phyloP scores from a whole-genome alignment of 148 eudicot species.

The Chenopodium formosanum region DNA sequence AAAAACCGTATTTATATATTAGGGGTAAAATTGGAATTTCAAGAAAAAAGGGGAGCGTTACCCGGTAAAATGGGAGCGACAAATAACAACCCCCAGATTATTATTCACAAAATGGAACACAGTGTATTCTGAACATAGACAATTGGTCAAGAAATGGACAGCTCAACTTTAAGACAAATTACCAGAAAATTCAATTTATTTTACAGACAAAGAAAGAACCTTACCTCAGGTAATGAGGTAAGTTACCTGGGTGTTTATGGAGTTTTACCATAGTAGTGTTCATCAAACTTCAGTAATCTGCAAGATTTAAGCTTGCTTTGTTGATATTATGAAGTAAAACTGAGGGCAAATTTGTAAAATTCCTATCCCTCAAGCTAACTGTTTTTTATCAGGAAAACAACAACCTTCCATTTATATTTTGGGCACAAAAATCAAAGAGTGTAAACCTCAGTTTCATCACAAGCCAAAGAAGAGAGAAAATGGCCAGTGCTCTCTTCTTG shows the following conservation, averaged over 20 bases:
- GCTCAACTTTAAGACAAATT: neutral
- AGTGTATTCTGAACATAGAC: no score
- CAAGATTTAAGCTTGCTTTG: neutral
- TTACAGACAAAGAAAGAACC: neutral
- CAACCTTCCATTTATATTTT: slow-evolving; percentile 16
- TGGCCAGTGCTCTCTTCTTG: slow-evolving; percentile 60
- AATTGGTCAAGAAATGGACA: no score
- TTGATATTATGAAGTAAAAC: neutral
- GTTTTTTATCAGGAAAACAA: slow-evolving; percentile 20
- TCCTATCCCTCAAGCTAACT: neutral
- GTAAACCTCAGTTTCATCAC: slow-evolving; percentile 1
- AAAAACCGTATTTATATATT: no score
- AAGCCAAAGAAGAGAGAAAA: slow-evolving; percentile 17
- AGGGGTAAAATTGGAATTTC: no score
- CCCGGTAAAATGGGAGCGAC: no score
- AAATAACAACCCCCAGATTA: no score
- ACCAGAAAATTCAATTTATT: neutral
- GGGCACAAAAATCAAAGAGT: slow-evolving; percentile 15
- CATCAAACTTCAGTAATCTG: neutral
- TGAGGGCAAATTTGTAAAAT: slow-evolving; percentile 19
- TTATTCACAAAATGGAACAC: no score
- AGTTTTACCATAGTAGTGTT: neutral
- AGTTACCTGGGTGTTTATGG: neutral
- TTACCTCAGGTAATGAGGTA: neutral
- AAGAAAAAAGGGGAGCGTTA: no score